These are phyloP conservation scores for Aspergillus udagawae DNA, from an alignment of 2,329 filamentous ascomycete species.

Conservation along the genomic window DNA sequence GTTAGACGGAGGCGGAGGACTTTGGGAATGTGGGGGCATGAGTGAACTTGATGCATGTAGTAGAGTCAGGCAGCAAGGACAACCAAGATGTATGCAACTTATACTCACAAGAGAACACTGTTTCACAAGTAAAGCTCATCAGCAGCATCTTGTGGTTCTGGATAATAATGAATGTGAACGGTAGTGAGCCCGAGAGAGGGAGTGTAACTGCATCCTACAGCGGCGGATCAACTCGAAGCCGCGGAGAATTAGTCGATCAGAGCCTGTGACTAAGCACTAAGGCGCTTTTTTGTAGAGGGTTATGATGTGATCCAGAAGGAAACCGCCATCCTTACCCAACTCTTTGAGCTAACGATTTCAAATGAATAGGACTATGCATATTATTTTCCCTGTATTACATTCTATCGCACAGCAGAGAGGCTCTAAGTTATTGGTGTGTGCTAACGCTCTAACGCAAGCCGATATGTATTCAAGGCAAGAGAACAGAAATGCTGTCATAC, in stretches of 20 bases:
- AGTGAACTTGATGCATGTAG: slow-evolving; percentile 11
- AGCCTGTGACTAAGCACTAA: slow-evolving; percentile 16
- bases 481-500: slow-evolving; percentile 8
- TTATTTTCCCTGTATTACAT: not conserved
- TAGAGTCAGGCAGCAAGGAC: slow-evolving; percentile 2
- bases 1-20: slow-evolving; percentile 19
- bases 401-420: slow-evolving; percentile 3
- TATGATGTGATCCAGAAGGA: not conserved
- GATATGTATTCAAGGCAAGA: not conserved
- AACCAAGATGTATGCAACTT: not conserved
- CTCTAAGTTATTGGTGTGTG: not conserved
- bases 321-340: not conserved
- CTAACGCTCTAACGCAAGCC: slow-evolving; percentile 4
- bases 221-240: slow-evolving; percentile 20
- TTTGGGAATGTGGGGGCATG: slow-evolving; percentile 29
- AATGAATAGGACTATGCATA: not conserved
- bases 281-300: no score
- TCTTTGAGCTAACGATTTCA: not conserved
- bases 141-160: slow-evolving; percentile 18
- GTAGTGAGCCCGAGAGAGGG: slow-evolving; percentile 4
- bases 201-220: slow-evolving; percentile 6
- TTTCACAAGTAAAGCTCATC: slow-evolving; percentile 17
- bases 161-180: slow-evolving; percentile 4
- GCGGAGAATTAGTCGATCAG: slow-evolving; percentile 6
- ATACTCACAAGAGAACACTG: slow-evolving; percentile 19